Base-by-base conservation (phyloP, 495 filamentous ascomycete genomes). In the Mytilinidion resinicola region DNA sequence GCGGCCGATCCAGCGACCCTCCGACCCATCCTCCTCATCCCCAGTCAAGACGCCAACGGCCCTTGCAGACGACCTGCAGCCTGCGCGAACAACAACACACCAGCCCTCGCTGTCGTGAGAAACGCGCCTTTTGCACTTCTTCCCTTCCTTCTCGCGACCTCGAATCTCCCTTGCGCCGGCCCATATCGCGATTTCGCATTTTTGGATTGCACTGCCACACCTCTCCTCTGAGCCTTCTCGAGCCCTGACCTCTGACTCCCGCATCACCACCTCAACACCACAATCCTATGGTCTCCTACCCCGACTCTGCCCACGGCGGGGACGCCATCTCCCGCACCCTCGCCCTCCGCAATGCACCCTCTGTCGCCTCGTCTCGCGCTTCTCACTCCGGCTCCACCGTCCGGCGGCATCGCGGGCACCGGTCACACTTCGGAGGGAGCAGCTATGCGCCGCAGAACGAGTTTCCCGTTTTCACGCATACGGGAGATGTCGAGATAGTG, bases 401-500 rank as follows among this genome's bases (percentile, higher is more conserved):
- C 36, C 74, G 83, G 36, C 78, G 83, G 64, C 82, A 89, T 65
- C 83, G 89, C 47, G 85, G 87, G 56, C 83, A 84, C 72, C 86
- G 89, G 51, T 93, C 89, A 17, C 87, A 91, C 67, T 82, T 87
- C 70, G 90, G 90, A 39, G 87, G 87, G 62, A 48, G 62, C 17
- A 77, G 82, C 11, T 86, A 85, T 70, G 73, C 82, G 39, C 81
- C 86, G 46, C 86, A 88, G 69, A 96, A 96, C 69, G 90, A 95
- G 61, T 96, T 96, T 68, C 91, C 91, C 33, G 77, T 92, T 60
- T 96, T 96, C 73, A 86, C 84, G 41, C 85, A 95, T 59, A 90
- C 85, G 21, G 91, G 91, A 67, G 90, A 96, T 70, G 89, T 95
- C 63, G 91, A 96, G 75, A 89, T 96, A 59, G 67, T 92, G 39